A percentile compares a stretch with the other conserved stretches of the same genome.
These are phyloP conservation scores for Coprinopsis marcescibilis DNA, from an alignment of 768 basidiomycete species.

Conservation along the genomic window DNA sequence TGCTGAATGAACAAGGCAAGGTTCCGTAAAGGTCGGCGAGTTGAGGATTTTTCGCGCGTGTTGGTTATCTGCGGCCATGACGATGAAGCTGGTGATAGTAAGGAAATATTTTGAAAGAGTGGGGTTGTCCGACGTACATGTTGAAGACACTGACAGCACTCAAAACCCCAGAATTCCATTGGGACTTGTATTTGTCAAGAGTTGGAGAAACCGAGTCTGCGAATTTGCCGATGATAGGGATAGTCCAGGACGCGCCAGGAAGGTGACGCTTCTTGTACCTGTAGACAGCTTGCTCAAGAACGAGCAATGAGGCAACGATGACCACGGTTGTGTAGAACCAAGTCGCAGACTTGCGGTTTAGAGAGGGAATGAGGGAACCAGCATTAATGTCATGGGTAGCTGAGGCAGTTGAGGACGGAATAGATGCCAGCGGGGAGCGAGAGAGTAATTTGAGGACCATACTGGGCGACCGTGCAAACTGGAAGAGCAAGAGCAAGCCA, in stretches of 20 bases:
- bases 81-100: constrained; percentile 73
- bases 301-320: constrained; percentile 67
- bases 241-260: constrained; percentile 88
- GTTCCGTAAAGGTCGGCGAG: constrained; percentile 88
- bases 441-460: constrained; percentile 31
- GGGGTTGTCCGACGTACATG: constrained; percentile 54
- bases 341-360: constrained; percentile 27
- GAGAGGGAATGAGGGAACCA: constrained; percentile 37
- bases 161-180: constrained; percentile 88
- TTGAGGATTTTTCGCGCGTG: constrained; percentile 94
- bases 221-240: constrained; percentile 97
- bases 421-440: constrained; percentile 31
- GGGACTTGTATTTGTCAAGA: constrained; percentile 85
- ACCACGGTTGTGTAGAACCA: constrained; percentile 71
- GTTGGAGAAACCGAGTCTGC: constrained; percentile 88
- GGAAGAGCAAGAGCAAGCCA: no score
- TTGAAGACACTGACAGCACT: constrained; percentile 95
- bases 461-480: constrained; percentile 19
- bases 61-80: constrained; percentile 94
- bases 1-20: constrained; percentile 89
- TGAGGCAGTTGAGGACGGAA: constrained; percentile 40
- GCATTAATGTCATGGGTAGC: constrained; percentile 42
- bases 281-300: constrained; percentile 85
- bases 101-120: constrained; percentile 1
- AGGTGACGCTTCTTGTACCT: constrained; percentile 83